These are phyloP conservation scores for Rhizopus arrhizus DNA, from an alignment of 371 early-diverging fungal species.

Conservation along the genomic window DNA sequence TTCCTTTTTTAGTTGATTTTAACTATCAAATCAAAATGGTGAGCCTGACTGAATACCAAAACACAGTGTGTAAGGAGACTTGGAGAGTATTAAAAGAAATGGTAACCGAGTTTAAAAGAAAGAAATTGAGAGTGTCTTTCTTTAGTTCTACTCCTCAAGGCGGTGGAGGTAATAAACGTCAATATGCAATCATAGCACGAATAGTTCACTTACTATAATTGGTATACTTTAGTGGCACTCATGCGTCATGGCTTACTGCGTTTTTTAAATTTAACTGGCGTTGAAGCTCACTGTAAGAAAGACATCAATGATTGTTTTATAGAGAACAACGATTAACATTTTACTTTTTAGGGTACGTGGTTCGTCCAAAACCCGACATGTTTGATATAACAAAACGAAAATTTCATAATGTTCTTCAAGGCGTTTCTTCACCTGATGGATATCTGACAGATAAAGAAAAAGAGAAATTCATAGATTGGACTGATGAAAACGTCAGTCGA, in stretches of 20 bases:
- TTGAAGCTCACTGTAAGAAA: conserved; percentile 67
- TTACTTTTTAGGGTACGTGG: conserved; percentile 60
- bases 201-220: background rate
- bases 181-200: background rate
- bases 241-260: conserved; percentile 87
- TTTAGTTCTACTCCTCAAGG: conserved; percentile 90
- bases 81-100: conserved; percentile 63
- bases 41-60: conserved; percentile 60
- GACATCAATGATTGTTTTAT: too few relatives aligned
- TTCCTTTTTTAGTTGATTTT: conserved; percentile 59
- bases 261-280: conserved; percentile 62
- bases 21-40: conserved; percentile 64
- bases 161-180: conserved; percentile 65
- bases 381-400: conserved; percentile 86
- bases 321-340: background rate
- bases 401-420: conserved; percentile 89
- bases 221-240: conserved; percentile 66
- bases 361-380: conserved; percentile 78
- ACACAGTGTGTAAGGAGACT: conserved; percentile 58
- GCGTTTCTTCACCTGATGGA: conserved; percentile 68
- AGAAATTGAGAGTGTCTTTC: conserved; percentile 63
- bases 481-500: conserved; percentile 70
- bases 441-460: conserved; percentile 72
- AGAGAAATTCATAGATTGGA: conserved; percentile 72
- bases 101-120: conserved; percentile 49